phyloP scores from a whole-genome alignment of 179 eudicot genomes.

The Carnegiea gigantea region DNA sequence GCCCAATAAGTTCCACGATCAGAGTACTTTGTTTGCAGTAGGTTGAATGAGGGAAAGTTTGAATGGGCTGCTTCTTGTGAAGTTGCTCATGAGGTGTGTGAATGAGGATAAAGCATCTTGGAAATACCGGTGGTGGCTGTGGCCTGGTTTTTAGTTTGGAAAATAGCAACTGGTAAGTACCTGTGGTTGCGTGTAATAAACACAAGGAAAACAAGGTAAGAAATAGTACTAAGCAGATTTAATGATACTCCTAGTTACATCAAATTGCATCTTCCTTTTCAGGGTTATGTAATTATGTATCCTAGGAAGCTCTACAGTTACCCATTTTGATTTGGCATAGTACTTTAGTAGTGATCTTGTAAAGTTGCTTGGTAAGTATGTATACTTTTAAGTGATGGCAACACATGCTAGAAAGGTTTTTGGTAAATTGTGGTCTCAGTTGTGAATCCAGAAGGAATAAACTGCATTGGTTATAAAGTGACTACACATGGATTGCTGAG shows the following conservation, averaged over 20 bases:
- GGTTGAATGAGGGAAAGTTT: background rate
- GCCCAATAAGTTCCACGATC: background rate
- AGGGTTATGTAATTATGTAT: too few species aligned
- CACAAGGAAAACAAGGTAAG: background rate
- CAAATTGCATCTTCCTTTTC: background rate
- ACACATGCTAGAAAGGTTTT: background rate
- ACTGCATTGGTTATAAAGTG: background rate
- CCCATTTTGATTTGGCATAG: too few species aligned
- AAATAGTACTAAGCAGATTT: background rate
- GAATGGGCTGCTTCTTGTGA: background rate
- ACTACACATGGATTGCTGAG: background rate
- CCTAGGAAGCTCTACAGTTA: too few species aligned
- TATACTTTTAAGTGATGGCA: too few species aligned
- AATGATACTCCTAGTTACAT: background rate
- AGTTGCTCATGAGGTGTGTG: background rate
- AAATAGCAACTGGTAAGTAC: background rate
- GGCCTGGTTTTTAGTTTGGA: background rate
- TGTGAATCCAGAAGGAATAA: background rate
- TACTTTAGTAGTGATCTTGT: too few species aligned
- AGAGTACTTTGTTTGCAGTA: background rate
- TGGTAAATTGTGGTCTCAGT: background rate
- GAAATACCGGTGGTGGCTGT: background rate
- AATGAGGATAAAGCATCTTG: background rate
- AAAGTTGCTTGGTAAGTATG: too few species aligned
- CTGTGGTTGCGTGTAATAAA: background rate